phyloP scores from a whole-genome alignment of 257 asterid species.

The Capsicum chinense region DNA sequence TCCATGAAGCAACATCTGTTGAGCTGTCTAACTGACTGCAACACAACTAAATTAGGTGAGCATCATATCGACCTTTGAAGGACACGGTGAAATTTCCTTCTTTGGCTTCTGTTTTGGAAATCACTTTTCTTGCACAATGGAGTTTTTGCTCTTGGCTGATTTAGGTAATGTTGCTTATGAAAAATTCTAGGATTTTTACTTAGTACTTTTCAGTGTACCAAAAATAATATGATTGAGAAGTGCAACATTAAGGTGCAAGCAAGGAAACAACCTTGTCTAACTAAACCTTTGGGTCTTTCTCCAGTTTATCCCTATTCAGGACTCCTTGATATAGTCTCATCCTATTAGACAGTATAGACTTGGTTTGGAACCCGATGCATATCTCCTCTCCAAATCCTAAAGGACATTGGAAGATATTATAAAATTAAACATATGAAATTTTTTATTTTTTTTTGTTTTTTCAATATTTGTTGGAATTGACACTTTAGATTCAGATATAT shows the following conservation, averaged over 20 bases:
- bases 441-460: too few relatives aligned
- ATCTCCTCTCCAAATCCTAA: neutral
- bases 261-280: neutral
- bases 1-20: neutral
- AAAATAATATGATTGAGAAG: neutral
- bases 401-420: too few relatives aligned
- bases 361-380: neutral
- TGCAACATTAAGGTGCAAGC: neutral
- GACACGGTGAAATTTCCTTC: too few relatives aligned
- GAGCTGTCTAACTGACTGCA: neutral
- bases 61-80: neutral
- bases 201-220: neutral
- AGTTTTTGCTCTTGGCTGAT: neutral
- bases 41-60: neutral
- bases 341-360: neutral
- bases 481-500: too few relatives aligned
- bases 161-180: neutral
- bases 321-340: too few relatives aligned
- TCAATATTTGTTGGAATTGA: too few relatives aligned
- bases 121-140: neutral
- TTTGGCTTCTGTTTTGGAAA: too few relatives aligned
- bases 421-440: neutral
- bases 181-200: neutral
- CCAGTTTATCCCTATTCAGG: too few relatives aligned
- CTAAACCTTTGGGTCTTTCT: neutral